A percentile compares a stretch with the other conserved stretches of the same genome.
Evolutionary conservation across 129 eudicot species (phyloP).

Genomic region (Ambrosia artemisiifolia): DNA sequence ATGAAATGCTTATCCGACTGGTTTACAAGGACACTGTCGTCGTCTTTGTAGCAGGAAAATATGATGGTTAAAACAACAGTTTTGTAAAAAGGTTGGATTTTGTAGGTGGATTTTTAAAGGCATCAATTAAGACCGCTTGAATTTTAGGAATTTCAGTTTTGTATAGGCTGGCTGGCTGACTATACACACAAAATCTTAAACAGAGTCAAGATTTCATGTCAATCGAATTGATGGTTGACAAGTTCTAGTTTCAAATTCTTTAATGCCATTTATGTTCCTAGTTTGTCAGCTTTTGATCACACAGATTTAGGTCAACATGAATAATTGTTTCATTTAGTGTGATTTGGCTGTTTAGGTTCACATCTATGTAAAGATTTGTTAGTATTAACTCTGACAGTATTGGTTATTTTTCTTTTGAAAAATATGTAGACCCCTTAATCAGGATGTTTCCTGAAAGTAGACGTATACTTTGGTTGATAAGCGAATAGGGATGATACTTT

Average conservation of each 20-base stretch:
- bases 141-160: constrained; percentile 22
- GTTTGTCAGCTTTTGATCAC: not conserved
- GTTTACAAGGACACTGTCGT: constrained; percentile 55
- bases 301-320: not conserved
- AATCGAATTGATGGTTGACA: no score
- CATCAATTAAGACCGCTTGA: constrained; percentile 10
- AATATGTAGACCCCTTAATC: no score
- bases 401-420: no score
- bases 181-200: constrained; percentile 12
- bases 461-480: not conserved
- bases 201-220: no score
- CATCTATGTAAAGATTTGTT: no score
- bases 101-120: constrained; percentile 23
- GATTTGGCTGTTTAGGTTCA: no score
- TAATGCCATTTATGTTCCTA: not conserved
- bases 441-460: no score
- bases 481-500: not conserved
- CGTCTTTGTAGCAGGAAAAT: constrained; percentile 42
- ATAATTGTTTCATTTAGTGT: no score
- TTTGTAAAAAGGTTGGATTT: constrained; percentile 57
- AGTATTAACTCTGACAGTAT: no score
- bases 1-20: constrained; percentile 65
- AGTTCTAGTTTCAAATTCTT: not conserved
- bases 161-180: constrained; percentile 31
- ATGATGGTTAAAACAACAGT: constrained; percentile 24